These are phyloP conservation scores for Pleodorina starrii DNA, from an alignment of 139 green algal species.

Conservation along the genomic window DNA sequence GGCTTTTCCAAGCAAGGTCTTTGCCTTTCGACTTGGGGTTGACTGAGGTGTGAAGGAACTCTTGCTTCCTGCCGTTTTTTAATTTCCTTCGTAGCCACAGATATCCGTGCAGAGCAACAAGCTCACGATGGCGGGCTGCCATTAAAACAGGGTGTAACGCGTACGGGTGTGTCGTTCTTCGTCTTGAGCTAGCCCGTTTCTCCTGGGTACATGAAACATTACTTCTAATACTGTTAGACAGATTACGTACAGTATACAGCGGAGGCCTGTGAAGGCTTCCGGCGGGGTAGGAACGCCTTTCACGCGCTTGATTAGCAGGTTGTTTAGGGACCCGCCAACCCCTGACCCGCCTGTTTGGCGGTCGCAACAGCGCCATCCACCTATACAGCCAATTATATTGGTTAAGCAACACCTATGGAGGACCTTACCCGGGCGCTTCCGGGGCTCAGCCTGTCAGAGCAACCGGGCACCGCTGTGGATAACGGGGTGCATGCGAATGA, in stretches of 20 bases:
- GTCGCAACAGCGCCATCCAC: neutral
- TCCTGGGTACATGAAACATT: no score
- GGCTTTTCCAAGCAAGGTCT: no score
- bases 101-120: no score
- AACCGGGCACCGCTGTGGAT: neutral
- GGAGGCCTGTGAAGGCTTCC: neutral
- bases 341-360: neutral
- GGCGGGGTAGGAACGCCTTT: conserved; percentile 12
- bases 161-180: no score
- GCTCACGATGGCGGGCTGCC: no score
- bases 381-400: neutral
- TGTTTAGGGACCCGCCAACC: conserved; percentile 2
- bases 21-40: no score
- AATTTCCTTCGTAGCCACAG: no score
- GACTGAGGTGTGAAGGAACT: no score
- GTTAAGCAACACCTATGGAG: neutral
- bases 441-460: conserved; percentile 15
- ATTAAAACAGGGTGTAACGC: no score
- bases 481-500: neutral
- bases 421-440: neutral
- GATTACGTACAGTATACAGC: neutral
- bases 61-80: no score
- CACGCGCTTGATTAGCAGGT: neutral
- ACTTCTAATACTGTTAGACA: no score
- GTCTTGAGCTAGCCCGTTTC: no score